Evolutionary conservation across 2,329 filamentous ascomycete species (phyloP).

Genomic region (Fusarium hainanense): DNA sequence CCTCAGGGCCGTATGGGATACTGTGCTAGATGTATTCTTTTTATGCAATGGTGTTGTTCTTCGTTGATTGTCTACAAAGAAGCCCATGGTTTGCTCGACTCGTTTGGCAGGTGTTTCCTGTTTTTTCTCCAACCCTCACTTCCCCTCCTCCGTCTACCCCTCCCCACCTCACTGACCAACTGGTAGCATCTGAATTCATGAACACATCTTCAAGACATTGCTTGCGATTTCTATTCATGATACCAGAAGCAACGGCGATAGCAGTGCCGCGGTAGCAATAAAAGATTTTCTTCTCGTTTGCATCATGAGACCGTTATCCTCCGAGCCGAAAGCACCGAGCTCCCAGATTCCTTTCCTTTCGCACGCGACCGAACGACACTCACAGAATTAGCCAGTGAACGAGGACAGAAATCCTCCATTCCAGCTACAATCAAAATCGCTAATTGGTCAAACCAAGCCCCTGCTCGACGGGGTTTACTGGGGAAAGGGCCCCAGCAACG

Average conservation of each 20-base stretch:
- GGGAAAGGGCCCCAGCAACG: conserved; percentile 11
- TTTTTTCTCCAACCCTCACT: conserved; percentile 1
- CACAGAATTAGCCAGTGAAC: conserved; percentile 22
- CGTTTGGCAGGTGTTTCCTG: not conserved
- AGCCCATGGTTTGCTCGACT: conserved; percentile 5
- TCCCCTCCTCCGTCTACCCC: conserved; percentile 17
- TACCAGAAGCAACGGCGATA: not conserved
- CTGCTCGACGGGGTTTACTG: conserved; percentile 8
- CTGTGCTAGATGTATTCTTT: conserved; percentile 37
- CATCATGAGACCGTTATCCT: conserved; percentile 17
- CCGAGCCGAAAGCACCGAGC: conserved; percentile 32
- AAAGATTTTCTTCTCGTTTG: not conserved
- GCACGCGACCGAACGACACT: conserved; percentile 12
- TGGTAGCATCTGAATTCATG: conserved; percentile 2
- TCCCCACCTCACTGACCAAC: conserved; percentile 2
- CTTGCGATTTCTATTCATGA: not conserved
- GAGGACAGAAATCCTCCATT: conserved; percentile 34
- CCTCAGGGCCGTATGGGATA: conserved; percentile 31
- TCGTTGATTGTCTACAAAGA: not conserved
- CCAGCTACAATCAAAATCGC: conserved; percentile 26
- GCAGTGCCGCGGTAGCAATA: not conserved
- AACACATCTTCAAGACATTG: conserved; percentile 5
- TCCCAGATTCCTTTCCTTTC: conserved; percentile 21
- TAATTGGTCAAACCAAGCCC: conserved; percentile 28
- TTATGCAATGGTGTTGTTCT: not conserved